Evolutionary conservation across 306 rosid species (phyloP), one percentile per base, ranked within the genome.

Genomic region (Carpinus viminea): DNA sequence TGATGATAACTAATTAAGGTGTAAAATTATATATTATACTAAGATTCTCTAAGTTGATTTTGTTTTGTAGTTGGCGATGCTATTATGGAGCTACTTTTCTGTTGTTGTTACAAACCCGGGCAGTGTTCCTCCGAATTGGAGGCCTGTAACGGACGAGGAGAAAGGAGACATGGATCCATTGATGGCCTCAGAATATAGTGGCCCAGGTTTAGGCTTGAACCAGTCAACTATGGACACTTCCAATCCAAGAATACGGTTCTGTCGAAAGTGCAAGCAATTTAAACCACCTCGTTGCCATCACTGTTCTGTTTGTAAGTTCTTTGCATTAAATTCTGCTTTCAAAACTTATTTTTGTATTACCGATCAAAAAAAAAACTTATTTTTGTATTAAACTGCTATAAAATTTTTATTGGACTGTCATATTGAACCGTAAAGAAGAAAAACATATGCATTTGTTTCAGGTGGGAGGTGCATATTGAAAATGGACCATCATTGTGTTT

Each of bases 401-500:
- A 41, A 66, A 18, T 16, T 46, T 57, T 7, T 43, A 50, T 57
- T 34, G 8, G 45, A 34, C 64, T 79, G 56, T 18, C 74, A 41
- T 46, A 46, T 68, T 9, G 36, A 55, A 5, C 48, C 5, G 56
- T 26, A 68, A 20, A 71, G 62, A 74, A 52, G 57, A 68, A 80
- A 79, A 52, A 82, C 78, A 66, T 66, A 7, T 70, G 56, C 76
- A 50, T 53, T 51, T 52, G 74, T 78, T 86, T 78, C 74, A 92
- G 97, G 94, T 86, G 91, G 93, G 76, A 92, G 89, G 83, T 92
- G 97, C 68, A 55, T 92, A 75, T 78, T 92, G 77, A 92, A 90
- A 86, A 88, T 92, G 97, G 97, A 92, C 59, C 97, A 90, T 80
- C 97, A 92, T 68, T 92, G 97, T 79, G 89, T 92, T 31, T 92